Base-by-base conservation (phyloP, 352 stramenopile genomes). In the Phytopythium boreale region DNA sequence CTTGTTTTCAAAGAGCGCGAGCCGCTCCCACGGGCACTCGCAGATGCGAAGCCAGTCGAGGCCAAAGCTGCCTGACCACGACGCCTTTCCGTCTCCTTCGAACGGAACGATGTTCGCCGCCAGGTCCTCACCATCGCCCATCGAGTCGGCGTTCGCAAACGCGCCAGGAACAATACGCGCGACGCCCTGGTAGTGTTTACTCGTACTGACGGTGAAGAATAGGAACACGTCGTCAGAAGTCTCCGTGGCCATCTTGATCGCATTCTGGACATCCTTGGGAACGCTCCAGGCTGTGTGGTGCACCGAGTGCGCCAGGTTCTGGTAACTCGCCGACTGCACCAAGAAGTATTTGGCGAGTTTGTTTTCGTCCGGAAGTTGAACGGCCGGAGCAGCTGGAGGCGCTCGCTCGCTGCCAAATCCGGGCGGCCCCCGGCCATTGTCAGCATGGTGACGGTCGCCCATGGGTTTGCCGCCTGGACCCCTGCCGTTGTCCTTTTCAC, bases 41-140 rank as follows among this genome's bases (percentile, higher is more conserved):
- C 86, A 95, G 20, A 92, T 92, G n/a, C 84, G 82, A 31, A 96
- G 72, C 88, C 88, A 96, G 39, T 95, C 84, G 53, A 96, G 68
- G 27, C 70, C 67, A 69, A 96, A 94, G 0, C 74, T 71, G 2
- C 82, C 82, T 4, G 70, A 62, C 88, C 88, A 96, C 49, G 76
- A 57, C 0, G 49, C 52, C 61, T 84, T 80, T 0, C 70, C 73
- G 10, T 89, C 74, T 50, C 63, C 70, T 39, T 89, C 68, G 46
- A 91, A 93, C 31, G 88, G 86, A 10, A 96, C 74, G 15, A 78
- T 75, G 1, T 29, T 67, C 0, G 64, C 39, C 2, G 80, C 61
- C 2, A 93, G 49, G 43, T 93, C 82, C 62, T 87, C 84, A 19
- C 87, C 80, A 36, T 79, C 59, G 8, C 47, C 41, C 36, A 39